A percentile compares a stretch with the other conserved stretches of the same genome.
Evolutionary conservation across 257 asterid species (phyloP).

Genomic region (Anisodus acutangulus): DNA sequence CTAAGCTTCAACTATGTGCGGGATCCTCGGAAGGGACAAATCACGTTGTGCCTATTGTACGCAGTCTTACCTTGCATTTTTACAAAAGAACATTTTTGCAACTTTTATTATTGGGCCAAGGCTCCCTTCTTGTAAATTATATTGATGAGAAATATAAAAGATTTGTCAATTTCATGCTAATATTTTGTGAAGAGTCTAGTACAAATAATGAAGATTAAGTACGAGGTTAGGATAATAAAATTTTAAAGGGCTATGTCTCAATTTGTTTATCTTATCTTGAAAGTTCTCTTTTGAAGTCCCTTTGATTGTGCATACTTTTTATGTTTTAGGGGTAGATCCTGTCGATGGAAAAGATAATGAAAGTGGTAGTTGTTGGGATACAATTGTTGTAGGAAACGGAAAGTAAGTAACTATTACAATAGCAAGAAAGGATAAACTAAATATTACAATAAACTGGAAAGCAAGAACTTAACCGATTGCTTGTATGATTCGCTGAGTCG

Average conservation of each 20-base stretch:
- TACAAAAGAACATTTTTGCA: no score
- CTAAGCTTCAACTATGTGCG: neutral
- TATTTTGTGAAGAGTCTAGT: neutral
- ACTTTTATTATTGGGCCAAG: neutral
- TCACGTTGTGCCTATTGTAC: no score
- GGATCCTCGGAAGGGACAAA: neutral
- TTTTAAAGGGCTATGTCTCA: neutral
- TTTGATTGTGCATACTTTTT: neutral
- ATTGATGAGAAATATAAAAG: neutral
- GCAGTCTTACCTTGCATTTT: no score
- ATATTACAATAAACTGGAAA: no score
- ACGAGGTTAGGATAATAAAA: neutral
- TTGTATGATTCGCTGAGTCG: no score
- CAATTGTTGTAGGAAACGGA: no score
- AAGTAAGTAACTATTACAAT: neutral
- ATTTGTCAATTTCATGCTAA: neutral
- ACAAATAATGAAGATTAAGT: neutral
- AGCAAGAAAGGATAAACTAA: neutral
- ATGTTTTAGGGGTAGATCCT: neutral
- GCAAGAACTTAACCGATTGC: no score
- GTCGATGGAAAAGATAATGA: neutral
- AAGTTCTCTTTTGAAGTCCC: neutral
- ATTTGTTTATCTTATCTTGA: neutral
- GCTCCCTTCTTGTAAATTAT: neutral
- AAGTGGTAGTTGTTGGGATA: neutral